These are phyloP conservation scores for Oryza punctata DNA, from an alignment of 176 grass and related monocot species.

Conservation along the genomic window DNA sequence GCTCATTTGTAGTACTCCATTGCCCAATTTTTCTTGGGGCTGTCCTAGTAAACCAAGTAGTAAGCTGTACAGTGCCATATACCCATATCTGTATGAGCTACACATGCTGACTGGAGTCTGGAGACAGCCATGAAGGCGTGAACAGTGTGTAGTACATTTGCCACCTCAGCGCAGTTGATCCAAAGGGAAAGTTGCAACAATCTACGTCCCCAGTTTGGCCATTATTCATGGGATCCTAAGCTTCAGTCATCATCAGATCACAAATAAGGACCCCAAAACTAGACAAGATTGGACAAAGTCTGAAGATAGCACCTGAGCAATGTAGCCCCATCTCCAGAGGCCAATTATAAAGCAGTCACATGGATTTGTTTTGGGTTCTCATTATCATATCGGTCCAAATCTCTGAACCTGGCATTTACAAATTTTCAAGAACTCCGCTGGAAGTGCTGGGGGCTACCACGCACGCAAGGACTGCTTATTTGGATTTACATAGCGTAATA, in stretches of 20 bases:
- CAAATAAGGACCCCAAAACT: neutral
- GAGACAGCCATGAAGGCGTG: conserved; percentile 11
- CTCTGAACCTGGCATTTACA: conserved; percentile 50
- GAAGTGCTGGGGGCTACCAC: conserved; percentile 17
- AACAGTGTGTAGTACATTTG: neutral
- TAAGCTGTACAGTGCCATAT: neutral
- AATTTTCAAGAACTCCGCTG: conserved; percentile 37
- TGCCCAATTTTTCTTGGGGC: neutral
- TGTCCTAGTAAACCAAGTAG: conserved; percentile 12
- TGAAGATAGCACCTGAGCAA: conserved; percentile 24
- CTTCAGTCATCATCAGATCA: conserved; percentile 23
- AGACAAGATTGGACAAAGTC: neutral
- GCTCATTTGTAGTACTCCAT: neutral
- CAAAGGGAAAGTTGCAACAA: conserved; percentile 9
- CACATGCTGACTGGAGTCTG: conserved; percentile 18
- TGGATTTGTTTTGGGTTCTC: conserved; percentile 43
- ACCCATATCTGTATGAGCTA: neutral
- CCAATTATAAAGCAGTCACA: conserved; percentile 41
- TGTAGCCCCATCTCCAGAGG: conserved; percentile 23
- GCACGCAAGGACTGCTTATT: conserved; percentile 49
- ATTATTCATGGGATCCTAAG: conserved; percentile 41
- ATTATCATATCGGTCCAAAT: conserved; percentile 44
- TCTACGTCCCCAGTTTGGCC: conserved; percentile 20
- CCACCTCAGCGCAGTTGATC: conserved; percentile 17
- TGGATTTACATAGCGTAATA: conserved; percentile 35